phyloP scores from a whole-genome alignment of 2,329 filamentous ascomycete genomes.

The Xylariaceae sp. region DNA sequence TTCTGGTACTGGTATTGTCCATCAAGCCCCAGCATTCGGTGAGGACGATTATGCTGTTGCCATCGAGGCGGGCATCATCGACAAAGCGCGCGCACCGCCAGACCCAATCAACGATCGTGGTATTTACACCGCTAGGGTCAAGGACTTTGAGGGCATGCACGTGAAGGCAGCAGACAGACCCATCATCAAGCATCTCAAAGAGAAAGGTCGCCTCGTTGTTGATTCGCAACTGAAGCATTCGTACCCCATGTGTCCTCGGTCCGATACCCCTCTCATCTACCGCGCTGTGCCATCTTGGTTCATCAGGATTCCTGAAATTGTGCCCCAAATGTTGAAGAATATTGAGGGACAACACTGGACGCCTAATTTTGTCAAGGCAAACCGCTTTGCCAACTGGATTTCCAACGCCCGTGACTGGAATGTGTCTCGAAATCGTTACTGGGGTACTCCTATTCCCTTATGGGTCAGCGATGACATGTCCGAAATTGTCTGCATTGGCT shows the following conservation, averaged over 20 bases:
- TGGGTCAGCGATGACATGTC: conserved; percentile 90
- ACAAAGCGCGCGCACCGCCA: conserved; percentile 71
- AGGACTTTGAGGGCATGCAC: conserved; percentile 79
- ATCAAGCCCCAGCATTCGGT: conserved; percentile 90
- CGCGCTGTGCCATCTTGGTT: conserved; percentile 93
- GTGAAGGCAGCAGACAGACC: conserved; percentile 90
- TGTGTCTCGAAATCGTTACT: conserved; percentile 88
- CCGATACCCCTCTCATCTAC: conserved; percentile 93
- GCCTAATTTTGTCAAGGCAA: conserved; percentile 84
- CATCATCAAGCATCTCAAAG: conserved; percentile 86
- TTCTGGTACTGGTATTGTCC: conserved; percentile 89
- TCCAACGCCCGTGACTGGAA: conserved; percentile 91
- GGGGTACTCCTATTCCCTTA: conserved; percentile 88
- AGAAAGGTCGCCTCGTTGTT: conserved; percentile 69
- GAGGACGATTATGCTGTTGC: conserved; percentile 93
- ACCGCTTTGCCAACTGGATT: conserved; percentile 89
- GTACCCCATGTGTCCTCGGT: conserved; percentile 90
- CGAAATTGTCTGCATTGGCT: conserved; percentile 82
- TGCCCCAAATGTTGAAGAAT: conserved; percentile 85
- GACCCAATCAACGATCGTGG: conserved; percentile 87
- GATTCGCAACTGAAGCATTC: conserved; percentile 88
- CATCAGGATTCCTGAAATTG: conserved; percentile 77
- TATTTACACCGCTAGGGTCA: conserved; percentile 70
- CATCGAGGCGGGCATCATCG: conserved; percentile 71
- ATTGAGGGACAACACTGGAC: conserved; percentile 92